Conservation (phyloP, 495 filamentous ascomycete species). For the Annulohypoxylon bovei region DNA sequence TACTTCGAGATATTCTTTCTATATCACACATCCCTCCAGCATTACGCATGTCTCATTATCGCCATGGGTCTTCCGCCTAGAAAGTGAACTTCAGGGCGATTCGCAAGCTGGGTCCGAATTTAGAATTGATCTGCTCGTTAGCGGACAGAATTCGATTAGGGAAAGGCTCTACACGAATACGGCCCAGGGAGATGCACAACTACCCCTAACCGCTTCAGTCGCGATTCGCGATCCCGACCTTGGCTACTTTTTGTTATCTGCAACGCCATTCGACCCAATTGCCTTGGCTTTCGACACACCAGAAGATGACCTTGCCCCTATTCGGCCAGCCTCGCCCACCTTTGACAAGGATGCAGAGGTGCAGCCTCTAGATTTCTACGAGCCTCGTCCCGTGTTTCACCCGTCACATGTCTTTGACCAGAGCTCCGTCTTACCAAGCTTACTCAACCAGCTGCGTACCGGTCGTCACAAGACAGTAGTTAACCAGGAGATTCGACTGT, state of each 20-base stretch:
- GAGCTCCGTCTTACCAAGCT: slow-evolving; percentile 64
- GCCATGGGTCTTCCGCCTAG: slow-evolving; percentile 79
- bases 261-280: slow-evolving; percentile 68
- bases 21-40: slow-evolving; percentile 75
- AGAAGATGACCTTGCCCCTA: slow-evolving; percentile 51
- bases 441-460: slow-evolving; percentile 70
- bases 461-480: slow-evolving; percentile 68
- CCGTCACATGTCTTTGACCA: slow-evolving; percentile 72
- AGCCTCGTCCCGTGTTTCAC: slow-evolving; percentile 75
- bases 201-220: slow-evolving; percentile 67
- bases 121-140: slow-evolving; percentile 74
- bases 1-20: slow-evolving; percentile 79
- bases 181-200: slow-evolving; percentile 48
- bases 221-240: slow-evolving; percentile 77
- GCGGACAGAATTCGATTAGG: slow-evolving; percentile 67
- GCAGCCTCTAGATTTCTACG: slow-evolving; percentile 53
- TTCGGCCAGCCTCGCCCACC: slow-evolving; percentile 47
- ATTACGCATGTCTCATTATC: slow-evolving; percentile 75
- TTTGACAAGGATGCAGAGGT: slow-evolving; percentile 48
- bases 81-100: slow-evolving; percentile 74
- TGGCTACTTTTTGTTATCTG: slow-evolving; percentile 81
- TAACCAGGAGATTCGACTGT: slow-evolving; percentile 77
- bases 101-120: slow-evolving; percentile 74
- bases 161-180: slow-evolving; percentile 66
- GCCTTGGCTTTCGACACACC: slow-evolving; percentile 75